Evolutionary conservation across 352 stramenopile species (phyloP), one percentile per base, ranked within the genome.

Genomic region (Globisporangium ultimum): DNA sequence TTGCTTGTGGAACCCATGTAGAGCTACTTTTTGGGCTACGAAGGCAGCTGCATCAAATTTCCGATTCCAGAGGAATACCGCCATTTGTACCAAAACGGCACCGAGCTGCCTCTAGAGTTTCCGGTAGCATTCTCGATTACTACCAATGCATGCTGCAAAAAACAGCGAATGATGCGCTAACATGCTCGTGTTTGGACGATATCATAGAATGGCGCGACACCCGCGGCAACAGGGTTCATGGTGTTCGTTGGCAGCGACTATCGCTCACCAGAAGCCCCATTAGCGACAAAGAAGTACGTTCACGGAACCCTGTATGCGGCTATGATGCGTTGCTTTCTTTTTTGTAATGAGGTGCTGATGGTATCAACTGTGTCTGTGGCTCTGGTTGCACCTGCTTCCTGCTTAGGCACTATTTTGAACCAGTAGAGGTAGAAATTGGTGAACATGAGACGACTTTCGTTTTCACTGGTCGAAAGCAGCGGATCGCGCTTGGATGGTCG

Each of bases 31-130:
- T 70, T 95, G 47, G 65, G 74, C 3, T 95, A 95, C 53, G 64
- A 88, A 61, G 86, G 86, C 22, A 78, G 78, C 0, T 87, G 72
- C 46, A 62, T 95, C 52, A 84, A 71, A 32, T 95, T 95, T 58
- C 82, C 86, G 7, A 93, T 95, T 53, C 86, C 86, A 50, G 56
- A 66, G 2, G 72, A 92, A 60, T 92, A 91, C 55, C 68, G 64
- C 13, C 63, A 89, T 45, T 53, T 93, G 53, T 95, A 95, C 60
- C 60, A 84, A 53, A 84, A 87, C 48, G 80, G 87, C 53, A 91
- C 78, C 0, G 77, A 89, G 40, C 74, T 95, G 10, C 86, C 86
- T 0, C 72, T 95, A 50, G 86, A 93, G 50, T 92, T 95, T 20
- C 85, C 86, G 34, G 85, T 95, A 48, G 3, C 61, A 66, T 20